Conservation (phyloP, 2,329 filamentous ascomycete species). For the Thelonectria olida region DNA sequence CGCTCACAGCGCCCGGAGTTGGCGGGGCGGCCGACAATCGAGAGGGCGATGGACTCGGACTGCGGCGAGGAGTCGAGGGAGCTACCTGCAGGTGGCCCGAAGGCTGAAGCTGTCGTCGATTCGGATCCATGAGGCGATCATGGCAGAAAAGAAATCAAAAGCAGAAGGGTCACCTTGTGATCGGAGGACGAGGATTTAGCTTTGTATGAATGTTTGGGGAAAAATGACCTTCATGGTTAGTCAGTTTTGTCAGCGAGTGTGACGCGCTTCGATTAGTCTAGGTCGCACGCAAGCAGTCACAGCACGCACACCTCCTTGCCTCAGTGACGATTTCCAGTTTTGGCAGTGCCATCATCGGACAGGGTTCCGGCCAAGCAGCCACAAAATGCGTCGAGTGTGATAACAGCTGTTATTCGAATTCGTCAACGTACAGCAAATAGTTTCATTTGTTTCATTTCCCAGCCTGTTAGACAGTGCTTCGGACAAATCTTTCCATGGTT, state of each 20-base stretch:
- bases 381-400: too few species aligned
- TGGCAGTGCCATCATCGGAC: not conserved
- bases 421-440: not conserved
- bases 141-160: constrained; percentile 8
- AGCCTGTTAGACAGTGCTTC: too few species aligned
- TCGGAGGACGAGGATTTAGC: not conserved
- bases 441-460: too few species aligned
- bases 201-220: constrained; percentile 3
- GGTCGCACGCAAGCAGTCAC: not conserved
- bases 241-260: constrained; percentile 13
- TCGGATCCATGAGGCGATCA: constrained; percentile 35
- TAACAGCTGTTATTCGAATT: not conserved
- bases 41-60: constrained; percentile 31
- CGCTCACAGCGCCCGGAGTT: constrained; percentile 31
- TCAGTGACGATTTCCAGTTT: not conserved
- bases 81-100: constrained; percentile 28
- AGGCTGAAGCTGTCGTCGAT: constrained; percentile 25
- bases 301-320: not conserved
- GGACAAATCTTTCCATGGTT: not conserved
- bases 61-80: constrained; percentile 12
- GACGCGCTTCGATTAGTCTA: too few species aligned
- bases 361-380: not conserved
- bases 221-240: not conserved
- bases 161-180: not conserved
- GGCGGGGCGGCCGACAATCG: constrained; percentile 9